Base-by-base conservation (phyloP, 495 filamentous ascomycete genomes). In the Aspergillus steynii region DNA sequence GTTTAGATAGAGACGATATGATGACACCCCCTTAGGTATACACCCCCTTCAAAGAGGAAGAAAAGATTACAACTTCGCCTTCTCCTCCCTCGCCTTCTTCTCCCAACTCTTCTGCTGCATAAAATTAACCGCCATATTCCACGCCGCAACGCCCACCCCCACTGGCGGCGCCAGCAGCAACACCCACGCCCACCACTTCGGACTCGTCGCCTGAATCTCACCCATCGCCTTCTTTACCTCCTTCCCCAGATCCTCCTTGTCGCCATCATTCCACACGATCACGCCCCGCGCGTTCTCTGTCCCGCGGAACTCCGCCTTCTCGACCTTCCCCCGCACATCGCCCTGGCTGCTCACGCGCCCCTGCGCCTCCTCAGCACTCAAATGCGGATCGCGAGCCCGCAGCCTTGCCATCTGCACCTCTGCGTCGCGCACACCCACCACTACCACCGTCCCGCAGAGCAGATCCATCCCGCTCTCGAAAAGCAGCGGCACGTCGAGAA, bases 401-500 rank as follows among this genome's bases (percentile, higher is more conserved):
- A 99, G 68, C 53, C 95, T 75, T 67, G 78, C 66, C 83, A 97
- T 93, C 81, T 99, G 95, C 27, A 92, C 80, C 37, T 74, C 82
- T 0, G 89, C 86, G 65, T 92, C 87, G 9, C 71, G 74, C 10
- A 97, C 91, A 0, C 86, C 90, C 0, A 99, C 93, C 9, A 99
- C 92, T 54, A 97, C 70, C 0, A 97, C 90, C 4, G 83, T 85
- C 0, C 91, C 90, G 65, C 91, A 96, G 51, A 93, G 81, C 28
- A 84, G 63, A 67, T 99, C 95, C 79, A 96, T 85, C 3, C 85
- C 85, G 61, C 82, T 83, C 78, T 99, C 95, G 68, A 96, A 97
- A 20, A 99, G 83, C 47, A 99, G 76, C 50, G 95, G 95, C 1
- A 99, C 86, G 69, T 99, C 95, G 9, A 99, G 76, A n/a, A 98